Evolutionary conservation across 306 rosid species (phyloP), one percentile per base, ranked within the genome.

Genomic region (Vicia sativa): DNA sequence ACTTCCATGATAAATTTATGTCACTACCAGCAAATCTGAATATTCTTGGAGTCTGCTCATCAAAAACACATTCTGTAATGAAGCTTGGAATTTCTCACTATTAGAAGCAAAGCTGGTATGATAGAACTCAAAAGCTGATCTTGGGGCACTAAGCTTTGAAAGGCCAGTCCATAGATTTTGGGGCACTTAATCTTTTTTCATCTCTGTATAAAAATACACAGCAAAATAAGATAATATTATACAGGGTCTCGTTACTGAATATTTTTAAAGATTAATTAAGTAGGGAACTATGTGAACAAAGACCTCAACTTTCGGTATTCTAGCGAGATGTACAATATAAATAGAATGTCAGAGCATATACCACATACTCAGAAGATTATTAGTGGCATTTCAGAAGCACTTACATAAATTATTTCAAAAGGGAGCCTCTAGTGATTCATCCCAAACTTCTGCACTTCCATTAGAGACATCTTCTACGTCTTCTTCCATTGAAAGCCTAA

Each of bases 381-480:
- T 64, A 18, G 55, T 38, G 28, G 35, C 41, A 26, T 55, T 76
- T 66, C 61, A 39, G 54, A 46, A 39, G 63, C 77, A 79, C 83
- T 75, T 79, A 86, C 92, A 79, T 49, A 42, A 75, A 68, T 48
- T 56, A 77, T 79, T 72, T 85, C 74, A 95, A 78, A 91, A 95
- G 68, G 99, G 99, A 75, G 99, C 95, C 81, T 93, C 99, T 14
- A 95, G 92, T 71, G 99, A 95, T 77, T 95, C 99, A 55, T 95
- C 99, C 99, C 99, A 95, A 80, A 91, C 97, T 79, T 95, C 99
- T 11, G 96, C 99, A 80, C 99, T 95, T 75, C 97, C 99, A 25
- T 95, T 95, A 48, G 99, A 95, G 81, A 80, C 99, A 75, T 95
- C 99, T 91, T 95, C 99, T 53, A 95, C 99, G 53, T 95, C 99